A percentile compares a stretch with the other conserved stretches of the same genome.
These are phyloP conservation scores for Phaeophleospora eucalypticola DNA, from an alignment of 2,329 filamentous ascomycete species.

Conservation along the genomic window DNA sequence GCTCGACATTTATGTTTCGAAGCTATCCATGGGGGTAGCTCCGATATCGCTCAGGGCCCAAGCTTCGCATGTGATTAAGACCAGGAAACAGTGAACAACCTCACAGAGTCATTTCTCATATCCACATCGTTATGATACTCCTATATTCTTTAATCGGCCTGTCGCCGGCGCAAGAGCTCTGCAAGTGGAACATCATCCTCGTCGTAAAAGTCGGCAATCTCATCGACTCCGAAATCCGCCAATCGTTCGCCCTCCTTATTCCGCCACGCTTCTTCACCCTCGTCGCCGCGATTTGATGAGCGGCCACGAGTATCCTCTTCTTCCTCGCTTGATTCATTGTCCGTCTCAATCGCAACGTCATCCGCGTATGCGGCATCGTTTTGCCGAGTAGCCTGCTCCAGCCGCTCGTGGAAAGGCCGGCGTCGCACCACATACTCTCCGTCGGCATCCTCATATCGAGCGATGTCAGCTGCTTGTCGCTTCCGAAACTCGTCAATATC, in stretches of 20 bases:
- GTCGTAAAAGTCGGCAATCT: conserved; percentile 65
- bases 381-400: conserved; percentile 27
- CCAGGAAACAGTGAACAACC: too few species aligned
- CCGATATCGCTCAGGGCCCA: too few species aligned
- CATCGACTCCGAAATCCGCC: conserved; percentile 74
- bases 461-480: conserved; percentile 51
- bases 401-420: conserved; percentile 41
- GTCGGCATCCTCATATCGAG: conserved; percentile 33
- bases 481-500: conserved; percentile 51
- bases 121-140: background rate
- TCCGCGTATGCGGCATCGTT: conserved; percentile 18
- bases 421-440: conserved; percentile 35
- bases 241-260: conserved; percentile 73
- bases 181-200: conserved; percentile 68
- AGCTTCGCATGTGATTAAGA: too few species aligned
- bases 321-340: conserved; percentile 39
- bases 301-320: conserved; percentile 30
- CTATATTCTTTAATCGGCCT: too few species aligned
- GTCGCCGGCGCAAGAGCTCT: conserved; percentile 58
- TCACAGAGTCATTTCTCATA: background rate
- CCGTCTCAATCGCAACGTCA: conserved; percentile 40
- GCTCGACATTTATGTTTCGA: too few species aligned
- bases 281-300: conserved; percentile 7
- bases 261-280: conserved; percentile 61
- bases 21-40: too few species aligned